Percentiles rank a stretch among this genome's conserved stretches.
Conservation (phyloP, 2,329 filamentous ascomycete species). For the Alternaria ethzedia region DNA sequence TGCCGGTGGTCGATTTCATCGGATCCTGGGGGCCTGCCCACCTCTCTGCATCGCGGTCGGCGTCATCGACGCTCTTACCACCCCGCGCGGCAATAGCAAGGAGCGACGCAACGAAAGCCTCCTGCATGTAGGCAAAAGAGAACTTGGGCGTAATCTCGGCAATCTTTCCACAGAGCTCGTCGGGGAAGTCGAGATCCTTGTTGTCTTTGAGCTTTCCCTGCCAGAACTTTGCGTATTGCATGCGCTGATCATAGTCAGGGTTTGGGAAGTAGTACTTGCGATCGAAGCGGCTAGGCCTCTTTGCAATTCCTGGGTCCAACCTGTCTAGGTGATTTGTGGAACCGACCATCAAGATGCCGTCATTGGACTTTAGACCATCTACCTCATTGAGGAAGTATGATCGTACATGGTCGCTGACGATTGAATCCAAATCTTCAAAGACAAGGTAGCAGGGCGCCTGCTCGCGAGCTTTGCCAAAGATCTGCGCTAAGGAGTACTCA, state of each 20-base stretch:
- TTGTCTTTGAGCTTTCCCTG: slow-evolving; percentile 49
- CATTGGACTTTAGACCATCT: slow-evolving; percentile 71
- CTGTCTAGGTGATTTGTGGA: slow-evolving; percentile 70
- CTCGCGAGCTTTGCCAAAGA: slow-evolving; percentile 61
- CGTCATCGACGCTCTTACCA: slow-evolving; percentile 17
- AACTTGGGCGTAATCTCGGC: slow-evolving; percentile 53
- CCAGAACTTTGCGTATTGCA: slow-evolving; percentile 55
- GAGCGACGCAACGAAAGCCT: slow-evolving; percentile 51
- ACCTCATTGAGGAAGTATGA: slow-evolving; percentile 77
- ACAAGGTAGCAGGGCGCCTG: slow-evolving; percentile 73
- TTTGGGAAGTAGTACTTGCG: slow-evolving; percentile 56
- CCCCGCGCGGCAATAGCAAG: slow-evolving; percentile 44
- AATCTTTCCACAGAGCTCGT: slow-evolving; percentile 48
- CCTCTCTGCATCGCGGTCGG: slow-evolving; percentile 15
- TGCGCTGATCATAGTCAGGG: slow-evolving; percentile 48
- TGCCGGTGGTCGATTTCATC: slow-evolving; percentile 15
- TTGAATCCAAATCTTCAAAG: slow-evolving; percentile 74
- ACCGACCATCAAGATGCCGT: slow-evolving; percentile 73
- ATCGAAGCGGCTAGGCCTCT: slow-evolving; percentile 56
- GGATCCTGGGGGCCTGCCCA: slow-evolving; percentile 40
- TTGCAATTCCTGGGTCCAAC: slow-evolving; percentile 67
- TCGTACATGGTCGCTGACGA: slow-evolving; percentile 65
- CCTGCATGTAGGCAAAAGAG: slow-evolving; percentile 56
- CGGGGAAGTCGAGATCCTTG: slow-evolving; percentile 49
- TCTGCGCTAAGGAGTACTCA: slow-evolving; percentile 54